Evolutionary conservation across 768 basidiomycete genomes (phyloP).

Genomic region (Amanita pseudoporphyria): DNA sequence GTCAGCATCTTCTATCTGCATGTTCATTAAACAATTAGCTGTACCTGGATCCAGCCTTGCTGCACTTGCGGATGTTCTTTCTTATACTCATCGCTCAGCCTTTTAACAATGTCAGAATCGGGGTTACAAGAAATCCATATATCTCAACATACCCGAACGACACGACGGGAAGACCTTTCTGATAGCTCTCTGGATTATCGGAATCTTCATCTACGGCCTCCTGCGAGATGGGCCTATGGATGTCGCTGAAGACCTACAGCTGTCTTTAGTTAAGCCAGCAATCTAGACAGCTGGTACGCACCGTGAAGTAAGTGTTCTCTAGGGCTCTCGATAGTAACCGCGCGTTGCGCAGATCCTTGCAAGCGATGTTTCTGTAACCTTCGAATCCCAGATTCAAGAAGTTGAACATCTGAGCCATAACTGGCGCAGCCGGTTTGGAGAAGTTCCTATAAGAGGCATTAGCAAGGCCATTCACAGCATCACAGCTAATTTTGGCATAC

Average conservation of each 20-base stretch:
- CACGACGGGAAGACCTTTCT: conserved; percentile 50
- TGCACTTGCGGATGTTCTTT: conserved; percentile 41
- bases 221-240: conserved; percentile 31
- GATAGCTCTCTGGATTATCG: conserved; percentile 38
- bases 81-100: conserved; percentile 42
- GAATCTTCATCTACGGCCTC: conserved; percentile 15
- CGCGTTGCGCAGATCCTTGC: conserved; percentile 45
- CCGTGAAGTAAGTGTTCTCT: conserved; percentile 42
- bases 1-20: background rate
- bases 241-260: conserved; percentile 33
- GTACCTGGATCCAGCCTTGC: conserved; percentile 41
- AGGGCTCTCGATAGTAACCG: conserved; percentile 47
- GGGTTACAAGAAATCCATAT: background rate
- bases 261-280: background rate
- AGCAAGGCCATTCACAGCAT: background rate
- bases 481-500: conserved; percentile 14
- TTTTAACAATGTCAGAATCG: conserved; percentile 7
- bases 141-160: conserved; percentile 32
- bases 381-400: conserved; percentile 50
- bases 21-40: conserved; percentile 9
- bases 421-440: conserved; percentile 48
- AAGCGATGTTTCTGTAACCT: conserved; percentile 35
- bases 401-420: conserved; percentile 52
- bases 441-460: conserved; percentile 29
- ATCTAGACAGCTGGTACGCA: conserved; percentile 8